Evolutionary conservation across 768 basidiomycete species (phyloP), one percentile per base, ranked within the genome.

Genomic region (Termitomyces sp.): DNA sequence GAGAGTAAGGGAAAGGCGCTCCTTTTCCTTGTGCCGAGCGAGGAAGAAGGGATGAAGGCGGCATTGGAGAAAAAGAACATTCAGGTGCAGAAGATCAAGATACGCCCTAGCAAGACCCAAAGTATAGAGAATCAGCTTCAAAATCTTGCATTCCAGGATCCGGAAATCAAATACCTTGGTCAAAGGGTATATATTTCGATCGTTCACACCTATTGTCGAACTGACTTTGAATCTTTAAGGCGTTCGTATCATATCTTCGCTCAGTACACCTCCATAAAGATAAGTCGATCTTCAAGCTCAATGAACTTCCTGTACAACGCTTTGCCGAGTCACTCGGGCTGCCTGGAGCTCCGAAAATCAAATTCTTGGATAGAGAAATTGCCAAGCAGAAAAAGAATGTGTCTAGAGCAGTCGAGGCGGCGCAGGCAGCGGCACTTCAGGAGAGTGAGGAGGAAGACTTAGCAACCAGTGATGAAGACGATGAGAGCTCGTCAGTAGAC

Each of bases 131-230:
- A 91, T 61, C 90, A 95, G 70, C 77, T 98, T 44, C 97, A 99
- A 72, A 92, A 85, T 53, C 82, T 97, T 37, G 89, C 90, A 0
- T 99, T 98, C 75, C 86, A 94, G 73, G 94, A 95, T 57, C 92
- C 95, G 0, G 95, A 99, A 71, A 87, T 98, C 73, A 99, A 98
- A 69, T 97, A 98, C 70, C 82, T 99, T 10, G 97, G 89, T 10
- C 96, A 98, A 69, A 76, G 92, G 54, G 95, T 95, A 57, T 86
- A 80, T 19, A 37, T 46, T 31, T 7, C n/a, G 12, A 14, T 42
- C 40, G 5, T 25, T 44, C 5, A 46, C 45, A 35, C 23, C n/a
- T 48, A 40, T 43, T n/a, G 32, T 14, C 32, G 5, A 12, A 49
- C 34, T 54, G 57, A 55, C 54, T 17, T n/a, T 8, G 43, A 40